A percentile compares a stretch with the other conserved stretches of the same genome.
Conservation (phyloP, 495 filamentous ascomycete genomes). For the Staphylotrichum tortipilum region DNA sequence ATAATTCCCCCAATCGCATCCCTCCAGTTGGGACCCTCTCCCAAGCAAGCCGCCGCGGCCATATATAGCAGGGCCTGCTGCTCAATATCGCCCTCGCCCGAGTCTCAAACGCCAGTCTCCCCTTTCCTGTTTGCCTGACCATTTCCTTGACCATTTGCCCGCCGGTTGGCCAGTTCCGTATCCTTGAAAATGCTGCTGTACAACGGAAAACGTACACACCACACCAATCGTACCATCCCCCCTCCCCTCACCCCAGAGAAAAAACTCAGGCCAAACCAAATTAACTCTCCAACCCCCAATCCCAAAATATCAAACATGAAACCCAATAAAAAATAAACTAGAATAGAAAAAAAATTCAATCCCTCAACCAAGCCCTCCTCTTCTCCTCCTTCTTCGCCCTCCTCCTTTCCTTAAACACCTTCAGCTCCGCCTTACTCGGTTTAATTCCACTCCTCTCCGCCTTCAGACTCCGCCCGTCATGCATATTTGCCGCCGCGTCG, state of each 20-base stretch:
- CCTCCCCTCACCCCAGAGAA: not conserved
- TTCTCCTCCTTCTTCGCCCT: constrained; percentile 86
- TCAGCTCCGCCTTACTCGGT: constrained; percentile 72
- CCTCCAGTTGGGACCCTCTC: too few relatives aligned
- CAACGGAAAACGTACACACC: not conserved
- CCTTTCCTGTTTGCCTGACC: not conserved
- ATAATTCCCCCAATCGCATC: too few relatives aligned
- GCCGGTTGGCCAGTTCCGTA: not conserved
- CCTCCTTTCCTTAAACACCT: constrained; percentile 63
- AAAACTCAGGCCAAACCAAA: too few relatives aligned
- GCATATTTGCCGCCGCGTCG: constrained; percentile 90
- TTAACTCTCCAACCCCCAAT: not conserved
- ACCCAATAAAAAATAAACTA: not conserved
- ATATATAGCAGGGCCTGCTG: too few relatives aligned
- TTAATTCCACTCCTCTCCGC: constrained; percentile 87
- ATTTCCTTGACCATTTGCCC: too few relatives aligned
- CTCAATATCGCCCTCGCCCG: too few relatives aligned
- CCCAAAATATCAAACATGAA: not conserved
- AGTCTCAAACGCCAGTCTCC: constrained; percentile 3
- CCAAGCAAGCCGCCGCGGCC: too few relatives aligned
- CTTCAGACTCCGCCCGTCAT: constrained; percentile 85
- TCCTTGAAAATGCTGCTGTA: constrained; percentile 2
- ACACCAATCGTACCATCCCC: not conserved
- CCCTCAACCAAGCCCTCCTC: constrained; percentile 78
- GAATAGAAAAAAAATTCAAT: constrained; percentile 38